These are phyloP conservation scores for Infundibulicybe gibba DNA, from an alignment of 768 basidiomycete genomes.

Conservation along the genomic window DNA sequence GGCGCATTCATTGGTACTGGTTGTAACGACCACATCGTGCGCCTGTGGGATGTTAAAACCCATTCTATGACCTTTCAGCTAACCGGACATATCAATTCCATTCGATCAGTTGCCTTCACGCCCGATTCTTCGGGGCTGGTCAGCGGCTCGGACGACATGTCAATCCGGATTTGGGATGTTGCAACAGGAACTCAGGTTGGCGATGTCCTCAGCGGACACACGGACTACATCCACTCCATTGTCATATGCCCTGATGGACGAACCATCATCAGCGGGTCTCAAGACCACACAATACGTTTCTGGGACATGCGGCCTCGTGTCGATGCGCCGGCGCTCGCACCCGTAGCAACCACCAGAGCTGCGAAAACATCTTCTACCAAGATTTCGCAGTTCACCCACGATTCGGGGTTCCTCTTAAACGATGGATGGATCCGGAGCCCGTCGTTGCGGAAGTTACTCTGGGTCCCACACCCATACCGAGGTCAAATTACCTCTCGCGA, in stretches of 20 bases:
- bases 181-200: background rate
- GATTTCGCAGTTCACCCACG: background rate
- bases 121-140: background rate
- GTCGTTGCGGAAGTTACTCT: too few species aligned
- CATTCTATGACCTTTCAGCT: background rate
- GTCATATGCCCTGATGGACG: background rate
- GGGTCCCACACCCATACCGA: too few species aligned
- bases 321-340: background rate
- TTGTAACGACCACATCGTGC: background rate
- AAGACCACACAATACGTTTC: conserved; percentile 1
- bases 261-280: background rate
- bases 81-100: background rate
- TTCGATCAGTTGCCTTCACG: background rate
- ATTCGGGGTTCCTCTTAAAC: too few species aligned
- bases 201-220: background rate
- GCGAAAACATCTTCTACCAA: too few species aligned
- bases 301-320: background rate
- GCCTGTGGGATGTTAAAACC: background rate
- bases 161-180: background rate
- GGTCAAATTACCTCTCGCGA: too few species aligned
- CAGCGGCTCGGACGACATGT: background rate
- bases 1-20: background rate
- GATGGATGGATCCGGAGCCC: too few species aligned
- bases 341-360: too few species aligned
- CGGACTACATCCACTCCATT: background rate